Conservation (phyloP, 2,329 filamentous ascomycete species). For the Fusarium sulawesiense region DNA sequence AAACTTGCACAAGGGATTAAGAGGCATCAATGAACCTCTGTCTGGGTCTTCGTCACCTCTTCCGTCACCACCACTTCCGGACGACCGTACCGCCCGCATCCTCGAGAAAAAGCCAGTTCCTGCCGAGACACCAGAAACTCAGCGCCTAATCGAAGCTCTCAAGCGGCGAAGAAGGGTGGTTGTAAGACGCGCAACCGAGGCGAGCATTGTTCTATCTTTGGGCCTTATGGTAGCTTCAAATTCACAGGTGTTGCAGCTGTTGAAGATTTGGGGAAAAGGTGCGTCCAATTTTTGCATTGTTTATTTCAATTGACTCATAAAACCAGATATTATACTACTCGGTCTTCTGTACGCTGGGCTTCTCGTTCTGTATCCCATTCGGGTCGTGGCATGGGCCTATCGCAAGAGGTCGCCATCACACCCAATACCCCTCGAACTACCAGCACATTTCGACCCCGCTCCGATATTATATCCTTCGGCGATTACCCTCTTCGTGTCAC, state of each 20-base stretch:
- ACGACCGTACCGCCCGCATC: slow-evolving; percentile 53
- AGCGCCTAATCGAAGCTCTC: slow-evolving; percentile 41
- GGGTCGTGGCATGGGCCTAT: slow-evolving; percentile 64
- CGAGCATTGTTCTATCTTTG: slow-evolving; percentile 62
- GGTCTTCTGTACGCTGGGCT: slow-evolving; percentile 55
- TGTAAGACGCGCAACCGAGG: slow-evolving; percentile 64
- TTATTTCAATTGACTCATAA: slow-evolving; percentile 1
- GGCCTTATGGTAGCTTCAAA: slow-evolving; percentile 62
- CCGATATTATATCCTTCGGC: slow-evolving; percentile 87
- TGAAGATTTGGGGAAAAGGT: slow-evolving; percentile 64
- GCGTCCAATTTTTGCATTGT: slow-evolving; percentile 23
- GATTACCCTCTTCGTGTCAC: slow-evolving; percentile 79
- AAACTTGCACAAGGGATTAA: slow-evolving; percentile 80
- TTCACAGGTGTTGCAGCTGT: slow-evolving; percentile 57
- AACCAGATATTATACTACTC: slow-evolving; percentile 58
- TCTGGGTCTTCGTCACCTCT: slow-evolving; percentile 68
- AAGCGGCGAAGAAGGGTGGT: slow-evolving; percentile 63
- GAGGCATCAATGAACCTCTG: slow-evolving; percentile 66
- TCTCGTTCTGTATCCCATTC: slow-evolving; percentile 67
- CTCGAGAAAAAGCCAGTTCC: slow-evolving; percentile 34
- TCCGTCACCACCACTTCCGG: slow-evolving; percentile 60
- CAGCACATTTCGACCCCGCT: slow-evolving; percentile 87
- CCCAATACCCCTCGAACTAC: slow-evolving; percentile 64
- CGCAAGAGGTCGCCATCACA: slow-evolving; percentile 53
- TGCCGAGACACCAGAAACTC: slow-evolving; percentile 32